A percentile compares a stretch with the other conserved stretches of the same genome.
These are phyloP conservation scores for Stygiomarasmius scandens DNA, from an alignment of 1,284 basidiomycete genomes.

Conservation along the genomic window DNA sequence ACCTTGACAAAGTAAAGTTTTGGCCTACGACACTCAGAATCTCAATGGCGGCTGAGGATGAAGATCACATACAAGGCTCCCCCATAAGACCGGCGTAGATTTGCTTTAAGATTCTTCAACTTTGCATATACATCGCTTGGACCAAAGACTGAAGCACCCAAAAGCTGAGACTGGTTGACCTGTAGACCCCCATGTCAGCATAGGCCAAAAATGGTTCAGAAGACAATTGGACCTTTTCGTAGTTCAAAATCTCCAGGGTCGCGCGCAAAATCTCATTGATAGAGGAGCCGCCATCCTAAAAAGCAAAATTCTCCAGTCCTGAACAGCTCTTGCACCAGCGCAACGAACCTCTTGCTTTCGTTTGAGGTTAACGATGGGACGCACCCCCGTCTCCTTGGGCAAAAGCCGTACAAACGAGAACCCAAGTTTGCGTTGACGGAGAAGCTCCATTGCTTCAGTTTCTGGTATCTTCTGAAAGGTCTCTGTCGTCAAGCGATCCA, in stretches of 20 bases:
- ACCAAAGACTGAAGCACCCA: slow-evolving; percentile 85
- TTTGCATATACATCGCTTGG: slow-evolving; percentile 80
- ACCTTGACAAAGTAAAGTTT: slow-evolving; percentile 94
- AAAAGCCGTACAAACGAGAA: slow-evolving; percentile 88
- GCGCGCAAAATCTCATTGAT: slow-evolving; percentile 88
- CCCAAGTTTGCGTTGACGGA: slow-evolving; percentile 72
- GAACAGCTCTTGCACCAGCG: background rate
- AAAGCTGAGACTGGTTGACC: slow-evolving; percentile 62
- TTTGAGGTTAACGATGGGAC: slow-evolving; percentile 93
- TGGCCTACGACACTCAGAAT: slow-evolving; percentile 52
- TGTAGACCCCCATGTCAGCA: slow-evolving; percentile 32
- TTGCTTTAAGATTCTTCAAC: slow-evolving; percentile 72
- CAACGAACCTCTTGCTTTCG: slow-evolving; percentile 49
- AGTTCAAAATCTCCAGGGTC: slow-evolving; percentile 83
- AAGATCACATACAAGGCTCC: slow-evolving; percentile 55
- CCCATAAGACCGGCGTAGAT: slow-evolving; percentile 43
- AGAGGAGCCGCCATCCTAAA: slow-evolving; percentile 46
- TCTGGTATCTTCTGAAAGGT: slow-evolving; percentile 67
- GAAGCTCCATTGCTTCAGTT: slow-evolving; percentile 65
- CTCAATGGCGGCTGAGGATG: background rate
- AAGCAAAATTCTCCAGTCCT: background rate
- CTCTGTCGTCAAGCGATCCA: slow-evolving; percentile 68
- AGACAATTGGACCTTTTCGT: slow-evolving; percentile 68
- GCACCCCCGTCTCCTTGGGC: slow-evolving; percentile 93
- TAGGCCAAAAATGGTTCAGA: background rate